Base-by-base conservation (phyloP, 257 asterid species). In the Penstemon davidsonii region DNA sequence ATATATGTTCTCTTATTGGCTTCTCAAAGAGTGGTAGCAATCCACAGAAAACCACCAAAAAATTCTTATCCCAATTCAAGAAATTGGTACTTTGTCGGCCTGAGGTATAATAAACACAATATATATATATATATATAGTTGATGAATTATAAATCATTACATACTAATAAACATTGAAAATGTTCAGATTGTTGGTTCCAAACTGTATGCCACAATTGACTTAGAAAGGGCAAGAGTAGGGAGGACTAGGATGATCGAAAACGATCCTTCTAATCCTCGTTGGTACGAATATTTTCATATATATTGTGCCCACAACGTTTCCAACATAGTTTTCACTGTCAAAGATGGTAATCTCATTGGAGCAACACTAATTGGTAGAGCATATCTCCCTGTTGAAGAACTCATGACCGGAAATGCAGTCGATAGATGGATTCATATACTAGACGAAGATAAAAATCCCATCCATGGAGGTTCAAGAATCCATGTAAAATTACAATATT, bases 351-450 rank as follows among this genome's bases (percentile, higher is more conserved):
- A 90, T 57, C 86, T 86, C 1, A 44, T 93, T 0, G 96, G 96
- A 10, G 97, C 98, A 19, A 86, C 88, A 6, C 61, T 93, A 18
- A 85, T 92, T 4, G 98, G 97, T 8, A 71, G 97, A 58, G 97
- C 97, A 11, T 82, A 84, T 69, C 74, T 88, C 2, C 83, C 88
- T 0, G 98, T 81, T 12, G 85, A 75, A 62, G 91, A 92, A 39
- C 33, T 88, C 12, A 54, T 78, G 47, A 75, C 60, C 25, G 88
- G 92, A 0, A 73, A 57, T 3, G 55, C 36, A 54, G 90, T 85
- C 8, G 92, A 90, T 3, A 74, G 83, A 47, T 90, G 95, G 96
- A 55, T 90, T 12, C 72, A 76, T 0, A 83, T 88, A 15, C 4
- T 83, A 60, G 96, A 89, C 13, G 86, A 82, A 19, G 90, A 92